These are phyloP conservation scores for Hyaloscypha finlandica DNA, from an alignment of 495 filamentous ascomycete species.

Conservation along the genomic window DNA sequence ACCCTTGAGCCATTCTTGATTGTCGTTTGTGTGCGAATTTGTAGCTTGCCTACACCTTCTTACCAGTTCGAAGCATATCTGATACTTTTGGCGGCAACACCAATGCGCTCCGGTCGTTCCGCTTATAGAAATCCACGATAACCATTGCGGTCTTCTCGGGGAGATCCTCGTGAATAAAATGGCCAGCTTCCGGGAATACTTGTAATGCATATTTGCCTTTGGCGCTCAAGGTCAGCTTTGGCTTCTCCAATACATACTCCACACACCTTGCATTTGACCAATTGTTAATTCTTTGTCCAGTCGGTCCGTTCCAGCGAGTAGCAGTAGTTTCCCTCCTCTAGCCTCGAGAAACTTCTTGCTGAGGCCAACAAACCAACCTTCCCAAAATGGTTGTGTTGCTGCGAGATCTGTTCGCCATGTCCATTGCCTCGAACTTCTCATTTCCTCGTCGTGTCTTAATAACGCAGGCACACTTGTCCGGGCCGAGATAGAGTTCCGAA, in stretches of 20 bases:
- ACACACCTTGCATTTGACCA: slow-evolving; percentile 91
- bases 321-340: slow-evolving; percentile 82
- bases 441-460: slow-evolving; percentile 40
- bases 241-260: background rate
- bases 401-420: slow-evolving; percentile 85
- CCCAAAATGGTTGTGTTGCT: slow-evolving; percentile 88
- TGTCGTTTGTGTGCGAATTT: background rate
- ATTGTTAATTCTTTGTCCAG: slow-evolving; percentile 95
- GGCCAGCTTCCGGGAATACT: slow-evolving; percentile 91
- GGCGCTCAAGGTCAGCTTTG: background rate
- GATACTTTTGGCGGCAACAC: slow-evolving; percentile 90
- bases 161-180: slow-evolving; percentile 95
- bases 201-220: slow-evolving; percentile 92
- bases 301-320: slow-evolving; percentile 92
- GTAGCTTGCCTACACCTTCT: slow-evolving; percentile 45
- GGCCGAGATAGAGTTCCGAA: slow-evolving; percentile 80
- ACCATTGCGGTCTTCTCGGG: slow-evolving; percentile 83
- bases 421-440: slow-evolving; percentile 51
- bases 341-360: slow-evolving; percentile 85
- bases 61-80: slow-evolving; percentile 53
- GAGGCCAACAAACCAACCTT: slow-evolving; percentile 87
- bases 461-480: slow-evolving; percentile 85
- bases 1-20: background rate
- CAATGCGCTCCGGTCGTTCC: slow-evolving; percentile 83
- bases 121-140: slow-evolving; percentile 84